Base-by-base conservation (phyloP, 2,329 filamentous ascomycete genomes). In the Xylariaceae sp. region DNA sequence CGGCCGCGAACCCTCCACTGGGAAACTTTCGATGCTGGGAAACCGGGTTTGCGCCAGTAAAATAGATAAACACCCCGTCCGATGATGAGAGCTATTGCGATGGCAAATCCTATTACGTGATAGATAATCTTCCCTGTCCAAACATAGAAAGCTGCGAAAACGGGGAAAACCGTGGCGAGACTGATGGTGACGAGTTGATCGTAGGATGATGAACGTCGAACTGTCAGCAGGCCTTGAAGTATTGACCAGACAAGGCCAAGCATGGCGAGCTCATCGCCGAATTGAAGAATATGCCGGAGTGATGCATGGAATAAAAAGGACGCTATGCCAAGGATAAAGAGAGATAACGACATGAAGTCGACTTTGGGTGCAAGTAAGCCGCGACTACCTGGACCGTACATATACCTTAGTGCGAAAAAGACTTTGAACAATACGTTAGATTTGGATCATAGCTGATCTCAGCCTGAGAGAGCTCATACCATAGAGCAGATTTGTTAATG, bases 221-320 rank as follows among this genome's bases (percentile, higher is more conserved):
- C 65, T 11, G 71, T 73, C 44, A 71, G 67, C 4, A 74, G 61
- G 39, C 72, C 71, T 38, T 78, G 74, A 5, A 81, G 65, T 44
- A 81, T 67, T 1, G 75, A 67, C 48, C 72, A 75, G 19, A 69
- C 70, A 4, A 80, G 68, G 11, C 76, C 61, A 22, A 80, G 69
- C 78, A 80, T 81, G 43, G 75, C 74, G n/a, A 81, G 63, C 54
- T 82, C 78, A 53, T 82, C 79, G 50, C 69, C 70, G 47, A 71
- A 72, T 51, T 75, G 67, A 5, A 70, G 57, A 1, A 57, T 57
- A 39, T 71, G 68, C 42, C 64, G 70, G 16, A 75, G 63, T 6
- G 68, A 67, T 23, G 70, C 71, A 52, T 75, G 73, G 54, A 70
- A 75, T 10, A 66, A 40, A 39, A 68, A 66, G 1, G 72, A 76